Conservation (phyloP, 768 basidiomycete species). For the Lactarius pseudohatsudake region DNA sequence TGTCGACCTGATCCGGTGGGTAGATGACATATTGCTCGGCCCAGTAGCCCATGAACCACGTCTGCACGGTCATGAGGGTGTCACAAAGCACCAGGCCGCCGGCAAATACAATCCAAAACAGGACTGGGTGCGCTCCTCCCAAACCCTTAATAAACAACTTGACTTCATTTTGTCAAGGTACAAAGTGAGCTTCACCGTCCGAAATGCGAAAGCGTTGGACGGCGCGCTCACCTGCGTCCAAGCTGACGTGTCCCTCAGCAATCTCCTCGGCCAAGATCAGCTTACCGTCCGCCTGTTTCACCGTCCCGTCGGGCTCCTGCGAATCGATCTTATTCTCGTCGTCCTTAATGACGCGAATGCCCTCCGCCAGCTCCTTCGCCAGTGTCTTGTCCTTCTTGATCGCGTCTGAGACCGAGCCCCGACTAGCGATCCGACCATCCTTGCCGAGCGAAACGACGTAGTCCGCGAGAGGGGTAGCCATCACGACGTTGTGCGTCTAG, state of each 20-base stretch:
- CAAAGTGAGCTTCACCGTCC: slow-evolving; percentile 16
- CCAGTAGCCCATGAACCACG: slow-evolving; percentile 49
- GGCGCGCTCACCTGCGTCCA: slow-evolving; percentile 40
- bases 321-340: slow-evolving; percentile 33
- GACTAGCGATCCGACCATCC: slow-evolving; percentile 52
- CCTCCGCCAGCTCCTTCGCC: slow-evolving; percentile 32
- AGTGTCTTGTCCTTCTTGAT: slow-evolving; percentile 43
- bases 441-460: slow-evolving; percentile 54
- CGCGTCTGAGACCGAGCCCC: slow-evolving; percentile 51
- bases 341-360: slow-evolving; percentile 32
- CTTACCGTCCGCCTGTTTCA: slow-evolving; percentile 46
- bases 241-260: slow-evolving; percentile 56
- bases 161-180: slow-evolving; percentile 28
- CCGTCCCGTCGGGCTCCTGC: slow-evolving; percentile 26
- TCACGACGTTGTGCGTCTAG: slow-evolving; percentile 54
- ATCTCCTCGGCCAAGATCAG: slow-evolving; percentile 68
- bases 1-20: slow-evolving; percentile 37
- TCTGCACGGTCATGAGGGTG: slow-evolving; percentile 33
- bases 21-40: slow-evolving; percentile 42
- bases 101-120: slow-evolving; percentile 36
- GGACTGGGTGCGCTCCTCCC: slow-evolving; percentile 33
- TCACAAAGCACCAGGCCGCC: slow-evolving; percentile 32
- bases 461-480: slow-evolving; percentile 52
- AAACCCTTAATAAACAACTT: slow-evolving; percentile 34
- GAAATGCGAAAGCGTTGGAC: background rate